Conservation (phyloP, 2,329 filamentous ascomycete species). For the Cordyceps pruinosa region DNA sequence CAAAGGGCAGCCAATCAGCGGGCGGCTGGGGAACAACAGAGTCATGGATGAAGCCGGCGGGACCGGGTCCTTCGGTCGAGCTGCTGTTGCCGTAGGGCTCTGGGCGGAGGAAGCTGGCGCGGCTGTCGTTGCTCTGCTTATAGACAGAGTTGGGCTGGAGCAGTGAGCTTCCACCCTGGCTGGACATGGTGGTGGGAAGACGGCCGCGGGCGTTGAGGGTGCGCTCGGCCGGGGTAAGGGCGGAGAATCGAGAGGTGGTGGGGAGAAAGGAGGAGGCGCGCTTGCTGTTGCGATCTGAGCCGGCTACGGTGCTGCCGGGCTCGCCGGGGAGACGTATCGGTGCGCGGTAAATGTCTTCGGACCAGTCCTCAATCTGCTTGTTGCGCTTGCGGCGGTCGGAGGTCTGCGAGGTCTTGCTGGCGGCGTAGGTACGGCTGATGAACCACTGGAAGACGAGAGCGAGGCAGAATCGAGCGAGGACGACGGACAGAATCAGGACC, state of each 20-base stretch:
- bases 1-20: constrained; percentile 94
- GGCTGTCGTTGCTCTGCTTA: constrained; percentile 55
- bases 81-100: constrained; percentile 49
- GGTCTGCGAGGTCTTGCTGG: constrained; percentile 75
- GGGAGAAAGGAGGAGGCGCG: constrained; percentile 79
- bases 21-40: constrained; percentile 93
- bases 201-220: constrained; percentile 40
- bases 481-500: constrained; percentile 85
- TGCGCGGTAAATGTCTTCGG: constrained; percentile 91
- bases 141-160: constrained; percentile 68
- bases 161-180: constrained; percentile 70
- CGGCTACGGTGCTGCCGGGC: constrained; percentile 52
- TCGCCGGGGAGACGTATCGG: constrained; percentile 75
- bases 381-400: constrained; percentile 77
- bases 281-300: constrained; percentile 67
- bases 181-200: constrained; percentile 86
- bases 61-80: constrained; percentile 64
- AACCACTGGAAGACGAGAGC: constrained; percentile 96
- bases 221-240: constrained; percentile 73
- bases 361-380: constrained; percentile 95
- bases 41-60: constrained; percentile 93
- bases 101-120: constrained; percentile 57
- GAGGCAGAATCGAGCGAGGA: constrained; percentile 77
- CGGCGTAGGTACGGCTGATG: constrained; percentile 76
- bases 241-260: constrained; percentile 89